phyloP scores from a whole-genome alignment of 345 rosid species.

The Kandelia obovata region DNA sequence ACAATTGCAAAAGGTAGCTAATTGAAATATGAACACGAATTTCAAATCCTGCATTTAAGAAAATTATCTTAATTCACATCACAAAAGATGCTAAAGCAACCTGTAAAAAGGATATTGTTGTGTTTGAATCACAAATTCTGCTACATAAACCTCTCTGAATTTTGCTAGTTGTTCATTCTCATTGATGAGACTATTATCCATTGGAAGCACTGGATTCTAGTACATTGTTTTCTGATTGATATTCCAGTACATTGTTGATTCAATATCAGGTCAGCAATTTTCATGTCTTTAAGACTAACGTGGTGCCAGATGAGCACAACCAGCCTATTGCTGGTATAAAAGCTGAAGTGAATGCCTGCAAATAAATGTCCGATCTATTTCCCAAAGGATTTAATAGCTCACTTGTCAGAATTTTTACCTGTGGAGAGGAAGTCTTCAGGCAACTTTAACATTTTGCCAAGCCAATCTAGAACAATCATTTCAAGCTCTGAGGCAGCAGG shows the following conservation, averaged over 20 bases:
- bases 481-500: conserved; percentile 96
- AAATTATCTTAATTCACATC: neutral
- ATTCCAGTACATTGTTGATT: too few species aligned
- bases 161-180: too few species aligned
- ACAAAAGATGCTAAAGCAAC: too few species aligned
- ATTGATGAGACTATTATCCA: too few species aligned
- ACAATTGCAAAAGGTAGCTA: neutral
- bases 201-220: too few species aligned
- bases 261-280: too few species aligned
- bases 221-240: too few species aligned
- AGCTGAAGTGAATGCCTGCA: too few species aligned
- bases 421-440: conserved; percentile 70
- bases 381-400: neutral
- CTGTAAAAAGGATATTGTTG: neutral
- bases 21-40: neutral
- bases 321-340: too few species aligned
- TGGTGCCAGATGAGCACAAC: too few species aligned
- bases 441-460: conserved; percentile 66
- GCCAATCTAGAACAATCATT: conserved; percentile 89
- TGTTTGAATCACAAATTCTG: neutral
- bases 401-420: conserved; percentile 34
- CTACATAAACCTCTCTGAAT: neutral
- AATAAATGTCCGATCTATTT: neutral
- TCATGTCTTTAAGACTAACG: too few species aligned
- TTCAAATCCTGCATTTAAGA: neutral